These are phyloP conservation scores for Crithidia fasciculata DNA, from an alignment of 208 protist genomes.

Conservation along the genomic window DNA sequence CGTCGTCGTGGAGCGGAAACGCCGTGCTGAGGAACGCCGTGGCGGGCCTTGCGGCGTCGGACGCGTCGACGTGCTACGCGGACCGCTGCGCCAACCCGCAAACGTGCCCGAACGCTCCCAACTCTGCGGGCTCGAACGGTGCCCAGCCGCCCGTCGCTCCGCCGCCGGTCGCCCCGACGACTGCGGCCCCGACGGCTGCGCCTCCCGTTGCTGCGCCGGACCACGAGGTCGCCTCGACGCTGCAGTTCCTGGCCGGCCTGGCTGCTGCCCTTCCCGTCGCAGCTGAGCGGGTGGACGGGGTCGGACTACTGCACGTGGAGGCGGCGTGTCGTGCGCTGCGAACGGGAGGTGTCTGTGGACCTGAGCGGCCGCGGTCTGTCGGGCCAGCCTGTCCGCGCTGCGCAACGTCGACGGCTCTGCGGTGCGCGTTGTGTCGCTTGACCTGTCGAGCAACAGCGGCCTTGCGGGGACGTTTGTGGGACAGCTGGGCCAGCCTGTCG, in stretches of 20 bases:
- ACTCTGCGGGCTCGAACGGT: neutral
- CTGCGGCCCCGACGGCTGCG: conserved; percentile 1
- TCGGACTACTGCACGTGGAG: no score
- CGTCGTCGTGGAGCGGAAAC: conserved; percentile 13
- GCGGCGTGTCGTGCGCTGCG: no score
- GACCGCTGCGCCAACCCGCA: conserved; percentile 2
- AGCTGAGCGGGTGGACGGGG: neutral
- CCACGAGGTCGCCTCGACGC: neutral
- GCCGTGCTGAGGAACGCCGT: conserved; percentile 21
- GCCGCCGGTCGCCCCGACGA: neutral
- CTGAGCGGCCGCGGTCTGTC: neutral
- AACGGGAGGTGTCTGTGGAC: no score
- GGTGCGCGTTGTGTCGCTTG: conserved; percentile 16
- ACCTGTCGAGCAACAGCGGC: conserved; percentile 24
- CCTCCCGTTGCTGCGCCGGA: neutral
- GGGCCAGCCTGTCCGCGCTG: conserved; percentile 6
- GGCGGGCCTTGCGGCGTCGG: conserved; percentile 3
- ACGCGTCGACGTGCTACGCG: conserved; percentile 7
- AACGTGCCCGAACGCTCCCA: conserved; percentile 4
- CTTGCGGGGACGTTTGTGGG: conserved; percentile 15
- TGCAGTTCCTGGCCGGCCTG: conserved; percentile 10
- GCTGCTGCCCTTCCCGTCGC: neutral
- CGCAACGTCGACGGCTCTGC: conserved; percentile 6
- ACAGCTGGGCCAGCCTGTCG: conserved; percentile 25
- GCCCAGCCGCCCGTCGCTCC: neutral